These are phyloP conservation scores for Hsuehochloa calcarea DNA, from an alignment of 176 grass and related monocot species.

Conservation along the genomic window DNA sequence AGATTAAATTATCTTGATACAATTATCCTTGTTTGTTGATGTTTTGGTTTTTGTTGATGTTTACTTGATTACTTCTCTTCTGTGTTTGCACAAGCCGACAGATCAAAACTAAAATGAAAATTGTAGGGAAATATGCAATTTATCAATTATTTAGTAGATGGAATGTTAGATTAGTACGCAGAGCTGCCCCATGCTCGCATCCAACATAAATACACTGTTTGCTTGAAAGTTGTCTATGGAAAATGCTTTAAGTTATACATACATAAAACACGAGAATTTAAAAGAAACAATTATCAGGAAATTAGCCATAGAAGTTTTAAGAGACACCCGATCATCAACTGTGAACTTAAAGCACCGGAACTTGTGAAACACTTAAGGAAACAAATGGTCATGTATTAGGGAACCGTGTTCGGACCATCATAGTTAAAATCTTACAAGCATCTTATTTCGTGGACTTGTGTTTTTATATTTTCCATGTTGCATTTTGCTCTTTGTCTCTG, in stretches of 20 bases:
- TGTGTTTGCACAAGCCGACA: background rate
- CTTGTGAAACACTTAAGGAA: conserved; percentile 2
- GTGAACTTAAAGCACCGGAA: background rate
- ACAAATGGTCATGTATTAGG: background rate
- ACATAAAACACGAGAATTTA: background rate
- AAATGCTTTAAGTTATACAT: conserved; percentile 1
- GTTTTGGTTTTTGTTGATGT: background rate
- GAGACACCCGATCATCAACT: background rate
- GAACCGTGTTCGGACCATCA: background rate
- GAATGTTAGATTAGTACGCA: background rate
- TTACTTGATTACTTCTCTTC: conserved; percentile 7
- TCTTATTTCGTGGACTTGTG: background rate
- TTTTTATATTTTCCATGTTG: background rate
- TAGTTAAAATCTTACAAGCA: background rate
- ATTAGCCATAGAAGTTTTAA: background rate
- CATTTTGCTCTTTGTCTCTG: background rate
- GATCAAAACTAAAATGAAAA: background rate
- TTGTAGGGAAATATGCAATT: background rate
- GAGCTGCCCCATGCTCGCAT: background rate
- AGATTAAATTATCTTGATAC: conserved; percentile 12
- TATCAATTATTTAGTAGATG: conserved; percentile 6
- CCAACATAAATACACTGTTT: background rate
- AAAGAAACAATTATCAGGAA: background rate
- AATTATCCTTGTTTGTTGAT: background rate
- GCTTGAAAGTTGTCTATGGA: background rate